Base-by-base conservation (phyloP, 2,329 filamentous ascomycete species). In the Capronia epimyces region DNA sequence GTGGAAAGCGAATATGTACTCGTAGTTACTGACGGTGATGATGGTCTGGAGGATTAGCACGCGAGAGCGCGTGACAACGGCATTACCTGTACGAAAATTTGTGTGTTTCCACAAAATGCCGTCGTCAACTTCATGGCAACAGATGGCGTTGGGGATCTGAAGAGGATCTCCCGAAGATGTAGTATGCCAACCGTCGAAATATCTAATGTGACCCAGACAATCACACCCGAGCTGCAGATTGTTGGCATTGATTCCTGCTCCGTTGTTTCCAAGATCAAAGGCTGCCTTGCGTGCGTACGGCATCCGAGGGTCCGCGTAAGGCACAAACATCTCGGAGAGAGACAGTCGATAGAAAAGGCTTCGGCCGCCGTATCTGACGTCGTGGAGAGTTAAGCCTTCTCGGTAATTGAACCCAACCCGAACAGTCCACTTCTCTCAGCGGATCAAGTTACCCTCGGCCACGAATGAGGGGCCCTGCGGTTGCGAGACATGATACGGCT, bases 331-430 rank as follows among this genome's bases (percentile, higher is more conserved):
- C 59, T 74, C 71, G 3, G 67, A 63, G 8, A 73, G 57, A 2
- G 67, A 69, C 2, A 74, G 56, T 1, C 70, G 65, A 46, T 73
- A 72, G 57, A 73, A 73, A 6, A 71, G 43, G 25, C 62, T 68
- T 2, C 68, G 66, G 1, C 62, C 60, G 39, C 69, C 67, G 46
- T 71, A 73, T 8, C 63, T 60, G 10, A 73, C 59, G 39, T 74
- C 66, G 43, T 72, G 69, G 1, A 74, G 60, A 1, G 67, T 71
- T 9, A 71, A 56, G 0, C 71, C 71, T 55, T 74, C 71, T 3
- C 71, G 66, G 25, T 71, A 72, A 49, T 75, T 75, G 57, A 74
- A 75, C 0, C 68, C 72, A 2, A 74, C 62, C 1, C 66, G 64
- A 47, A 74, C 62, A 2, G 57, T 62, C 71, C 70, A 74, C 46